Base-by-base conservation (phyloP, 495 filamentous ascomycete species). In the Penicillium riverlandense region DNA sequence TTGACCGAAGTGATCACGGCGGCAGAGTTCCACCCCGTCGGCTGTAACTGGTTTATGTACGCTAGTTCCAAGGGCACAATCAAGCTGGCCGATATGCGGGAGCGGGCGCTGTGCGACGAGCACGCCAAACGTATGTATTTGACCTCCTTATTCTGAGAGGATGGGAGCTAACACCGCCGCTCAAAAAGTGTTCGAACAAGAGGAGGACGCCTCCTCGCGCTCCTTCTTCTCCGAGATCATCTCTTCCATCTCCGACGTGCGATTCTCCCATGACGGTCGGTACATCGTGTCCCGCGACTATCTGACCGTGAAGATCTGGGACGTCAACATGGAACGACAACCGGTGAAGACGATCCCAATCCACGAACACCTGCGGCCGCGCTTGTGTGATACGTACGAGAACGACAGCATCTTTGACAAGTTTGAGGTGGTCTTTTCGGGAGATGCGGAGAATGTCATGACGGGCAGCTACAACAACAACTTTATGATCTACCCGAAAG, bases 11-110 rank as follows among this genome's bases (percentile, higher is more conserved):
- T 98, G 44, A 97, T 98, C 54, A 98, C 92, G 27, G 92, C 92
- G 30, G 94, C 92, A 36, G 92, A 98, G 60, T 98, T 98, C 62
- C 92, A 98, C 62, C 92, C 92, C 27, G 75, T 82, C 54, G 95
- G 91, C 72, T 98, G 92, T 72, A 98, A 98, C 66, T 95, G 88
- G 89, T 98, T 98, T 69, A 98, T 98, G 94, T 98, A 98, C 62
- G 92, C 92, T 45, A 96, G 91, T 62, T 96, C 90, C 39, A 98
- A 98, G 67, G 92, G 92, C 42, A 98, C 92, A 9, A 97, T 98
- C 72, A 98, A 98, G 71, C 75, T 98, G 42, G 92, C 92, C 29
- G 92, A 98, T 60, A 98, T 98, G 92, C 77, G 92, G 46, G 84
- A 95, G 71, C 91, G 90, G 48, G 92, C 92, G 31, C 71, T 98